Evolutionary conservation across 1,284 basidiomycete genomes (phyloP).

Genomic region (Salmacisia buchloeana): DNA sequence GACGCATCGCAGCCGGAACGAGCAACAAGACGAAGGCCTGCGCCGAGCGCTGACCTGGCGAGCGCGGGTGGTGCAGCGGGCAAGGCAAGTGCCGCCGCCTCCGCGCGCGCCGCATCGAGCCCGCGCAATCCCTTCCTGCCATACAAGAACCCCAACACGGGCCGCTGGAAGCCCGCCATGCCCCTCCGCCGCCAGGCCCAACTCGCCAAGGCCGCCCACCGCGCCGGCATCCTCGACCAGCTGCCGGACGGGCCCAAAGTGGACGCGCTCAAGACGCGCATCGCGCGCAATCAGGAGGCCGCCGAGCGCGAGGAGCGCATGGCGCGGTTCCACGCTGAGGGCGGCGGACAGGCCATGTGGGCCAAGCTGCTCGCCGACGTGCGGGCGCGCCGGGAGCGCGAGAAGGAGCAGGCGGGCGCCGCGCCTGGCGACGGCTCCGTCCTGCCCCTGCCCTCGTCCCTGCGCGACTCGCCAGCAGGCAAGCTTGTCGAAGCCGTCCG

Average conservation of each 20-base stretch:
- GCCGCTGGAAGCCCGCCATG: background rate
- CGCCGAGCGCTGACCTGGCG: background rate
- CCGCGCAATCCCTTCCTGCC: background rate
- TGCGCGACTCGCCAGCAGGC: background rate
- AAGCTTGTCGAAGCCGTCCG: background rate
- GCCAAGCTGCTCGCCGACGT: background rate
- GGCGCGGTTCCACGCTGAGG: background rate
- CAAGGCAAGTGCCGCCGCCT: background rate
- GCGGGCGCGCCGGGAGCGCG: background rate
- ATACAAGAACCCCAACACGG: slow-evolving; percentile 1
- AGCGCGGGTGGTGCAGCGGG: background rate
- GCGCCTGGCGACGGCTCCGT: too few species aligned
- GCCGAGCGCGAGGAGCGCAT: background rate
- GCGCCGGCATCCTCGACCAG: slow-evolving; percentile 1
- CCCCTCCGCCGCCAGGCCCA: slow-evolving; percentile 5
- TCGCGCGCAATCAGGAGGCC: background rate
- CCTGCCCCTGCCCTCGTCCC: background rate
- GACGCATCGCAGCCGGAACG: background rate
- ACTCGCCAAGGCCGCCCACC: slow-evolving; percentile 3
- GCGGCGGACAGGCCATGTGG: background rate
- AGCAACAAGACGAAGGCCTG: background rate
- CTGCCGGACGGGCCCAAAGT: background rate
- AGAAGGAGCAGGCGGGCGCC: too few species aligned
- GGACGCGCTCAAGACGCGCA: background rate
- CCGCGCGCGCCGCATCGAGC: background rate